phyloP scores from a whole-genome alignment of 179 eudicot species.

The Patellifolia procumbens region DNA sequence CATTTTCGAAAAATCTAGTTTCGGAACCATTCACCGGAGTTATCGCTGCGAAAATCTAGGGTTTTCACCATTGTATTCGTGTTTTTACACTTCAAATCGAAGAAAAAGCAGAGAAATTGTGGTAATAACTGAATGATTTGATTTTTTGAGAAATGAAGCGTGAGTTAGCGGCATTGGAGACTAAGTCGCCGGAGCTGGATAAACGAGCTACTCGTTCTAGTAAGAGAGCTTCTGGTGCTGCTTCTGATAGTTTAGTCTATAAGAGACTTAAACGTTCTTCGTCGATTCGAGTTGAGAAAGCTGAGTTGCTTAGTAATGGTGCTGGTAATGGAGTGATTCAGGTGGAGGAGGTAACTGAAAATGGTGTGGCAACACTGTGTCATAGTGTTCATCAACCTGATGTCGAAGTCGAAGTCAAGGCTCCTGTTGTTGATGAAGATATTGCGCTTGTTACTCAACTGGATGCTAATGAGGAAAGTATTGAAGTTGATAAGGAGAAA shows the following conservation, averaged over 20 bases:
- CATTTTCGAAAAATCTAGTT: too few species aligned
- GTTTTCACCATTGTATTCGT: too few species aligned
- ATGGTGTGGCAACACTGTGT: background rate
- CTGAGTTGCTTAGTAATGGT: background rate
- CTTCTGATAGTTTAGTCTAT: constrained; percentile 30
- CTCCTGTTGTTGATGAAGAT: background rate
- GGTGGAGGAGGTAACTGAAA: constrained; percentile 18
- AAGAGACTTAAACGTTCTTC: constrained; percentile 28
- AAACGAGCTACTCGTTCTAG: constrained; percentile 22
- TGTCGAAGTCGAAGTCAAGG: background rate
- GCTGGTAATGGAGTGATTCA: background rate
- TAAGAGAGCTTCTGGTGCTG: constrained; percentile 19
- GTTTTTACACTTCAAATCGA: background rate
- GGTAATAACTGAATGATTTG: background rate
- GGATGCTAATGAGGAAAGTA: constrained; percentile 8
- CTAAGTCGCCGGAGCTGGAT: constrained; percentile 8
- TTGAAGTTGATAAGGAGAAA: constrained; percentile 3
- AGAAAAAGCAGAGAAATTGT: background rate
- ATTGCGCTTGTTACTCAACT: background rate
- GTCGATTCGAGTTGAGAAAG: constrained; percentile 7
- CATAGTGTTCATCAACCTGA: background rate
- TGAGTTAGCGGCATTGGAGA: constrained; percentile 37
- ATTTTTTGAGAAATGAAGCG: constrained; percentile 33
- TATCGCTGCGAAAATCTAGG: background rate
- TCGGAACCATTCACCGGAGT: too few species aligned